Conservation (phyloP, 371 early-diverging fungal genomes). For the Mortierella polycephala region DNA sequence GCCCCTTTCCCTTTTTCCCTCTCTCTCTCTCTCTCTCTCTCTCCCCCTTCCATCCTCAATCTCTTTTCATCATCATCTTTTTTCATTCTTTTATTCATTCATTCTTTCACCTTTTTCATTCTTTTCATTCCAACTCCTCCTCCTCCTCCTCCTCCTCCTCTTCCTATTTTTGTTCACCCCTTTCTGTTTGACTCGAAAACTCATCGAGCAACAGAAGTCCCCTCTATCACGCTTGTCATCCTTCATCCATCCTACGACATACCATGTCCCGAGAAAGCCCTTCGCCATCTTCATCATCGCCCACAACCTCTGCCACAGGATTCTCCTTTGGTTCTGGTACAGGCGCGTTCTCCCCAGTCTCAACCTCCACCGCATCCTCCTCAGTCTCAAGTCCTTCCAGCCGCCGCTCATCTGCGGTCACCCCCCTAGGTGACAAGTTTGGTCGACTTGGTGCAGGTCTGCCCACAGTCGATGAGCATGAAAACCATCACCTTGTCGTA, state of each 20-base stretch:
- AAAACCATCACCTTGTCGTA: slow-evolving; percentile 1
- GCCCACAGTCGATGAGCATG: slow-evolving; percentile 49
- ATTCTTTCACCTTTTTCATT: neutral
- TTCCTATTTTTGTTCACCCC: neutral
- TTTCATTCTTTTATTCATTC: neutral
- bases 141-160: neutral
- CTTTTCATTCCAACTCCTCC: neutral
- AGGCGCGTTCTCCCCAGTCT: slow-evolving; percentile 19
- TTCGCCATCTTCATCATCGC: slow-evolving; percentile 1
- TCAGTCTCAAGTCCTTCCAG: slow-evolving; percentile 19
- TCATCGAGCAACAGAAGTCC: neutral
- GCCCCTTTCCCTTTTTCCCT: neutral
- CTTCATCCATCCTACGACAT: neutral
- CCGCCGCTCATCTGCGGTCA: slow-evolving; percentile 41
- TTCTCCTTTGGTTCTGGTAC: slow-evolving; percentile 18
- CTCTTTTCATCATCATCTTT: neutral
- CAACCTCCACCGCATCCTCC: slow-evolving; percentile 7
- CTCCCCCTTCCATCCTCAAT: neutral
- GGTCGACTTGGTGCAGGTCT: slow-evolving; percentile 34
- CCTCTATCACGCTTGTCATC: neutral
- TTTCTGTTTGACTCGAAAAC: neutral
- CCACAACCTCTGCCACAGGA: slow-evolving; percentile 8
- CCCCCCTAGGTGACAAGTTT: slow-evolving; percentile 37
- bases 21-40: neutral
- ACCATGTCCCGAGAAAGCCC: slow-evolving; percentile 30